Evolutionary conservation across 768 basidiomycete genomes (phyloP).

Genomic region (Podaxis sp.): DNA sequence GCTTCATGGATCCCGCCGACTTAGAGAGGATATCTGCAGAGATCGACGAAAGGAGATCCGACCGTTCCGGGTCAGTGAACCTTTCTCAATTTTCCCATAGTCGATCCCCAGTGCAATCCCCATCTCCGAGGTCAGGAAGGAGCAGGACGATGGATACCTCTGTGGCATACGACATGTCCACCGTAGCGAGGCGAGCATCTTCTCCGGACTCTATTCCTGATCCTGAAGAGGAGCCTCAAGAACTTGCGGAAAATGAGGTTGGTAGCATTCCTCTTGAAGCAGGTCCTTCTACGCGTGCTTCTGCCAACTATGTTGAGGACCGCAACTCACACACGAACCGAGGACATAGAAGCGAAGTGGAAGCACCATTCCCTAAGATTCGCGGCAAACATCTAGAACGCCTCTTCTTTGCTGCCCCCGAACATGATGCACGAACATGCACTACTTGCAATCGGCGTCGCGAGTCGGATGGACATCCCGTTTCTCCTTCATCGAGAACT

Average conservation of each 20-base stretch:
- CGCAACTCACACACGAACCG: slow-evolving; percentile 8
- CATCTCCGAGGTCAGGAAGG: slow-evolving; percentile 7
- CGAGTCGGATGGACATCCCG: slow-evolving; percentile 10
- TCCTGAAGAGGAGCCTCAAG: neutral
- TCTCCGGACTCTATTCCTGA: slow-evolving; percentile 5
- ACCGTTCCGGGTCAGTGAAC: slow-evolving; percentile 25
- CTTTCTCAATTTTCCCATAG: slow-evolving; percentile 10
- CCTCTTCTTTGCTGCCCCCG: slow-evolving; percentile 78
- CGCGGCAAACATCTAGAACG: slow-evolving; percentile 75
- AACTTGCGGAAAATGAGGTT: neutral
- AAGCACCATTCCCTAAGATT: slow-evolving; percentile 79
- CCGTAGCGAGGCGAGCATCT: neutral
- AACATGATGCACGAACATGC: slow-evolving; percentile 71
- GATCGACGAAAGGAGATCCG: slow-evolving; percentile 62
- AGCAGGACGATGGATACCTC: neutral
- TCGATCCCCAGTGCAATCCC: neutral
- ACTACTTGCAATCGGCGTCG: slow-evolving; percentile 58
- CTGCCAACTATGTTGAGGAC: neutral
- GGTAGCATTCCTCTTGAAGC: neutral
- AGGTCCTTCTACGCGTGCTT: neutral
- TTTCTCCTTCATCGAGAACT: slow-evolving; percentile 15
- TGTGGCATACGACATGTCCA: neutral
- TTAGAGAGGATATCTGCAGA: slow-evolving; percentile 63
- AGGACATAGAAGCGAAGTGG: slow-evolving; percentile 21
- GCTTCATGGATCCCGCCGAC: slow-evolving; percentile 57